Percentiles rank a stretch among this genome's conserved stretches.
Evolutionary conservation across 2,329 filamentous ascomycete genomes (phyloP).

Genomic region (Beauveria asiatica): DNA sequence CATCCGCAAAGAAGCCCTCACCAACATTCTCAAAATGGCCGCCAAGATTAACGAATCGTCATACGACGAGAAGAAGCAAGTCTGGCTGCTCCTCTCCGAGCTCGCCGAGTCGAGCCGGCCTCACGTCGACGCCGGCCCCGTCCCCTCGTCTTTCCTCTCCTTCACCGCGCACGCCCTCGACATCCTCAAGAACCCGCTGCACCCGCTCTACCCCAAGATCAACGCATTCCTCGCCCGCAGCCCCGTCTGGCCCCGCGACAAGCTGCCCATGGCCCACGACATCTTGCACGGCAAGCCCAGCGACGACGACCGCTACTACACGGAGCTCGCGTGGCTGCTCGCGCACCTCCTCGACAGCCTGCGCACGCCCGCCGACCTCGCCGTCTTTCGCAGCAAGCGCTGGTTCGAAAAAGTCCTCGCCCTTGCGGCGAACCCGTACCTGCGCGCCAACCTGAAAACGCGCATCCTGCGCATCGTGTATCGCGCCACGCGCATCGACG

Average conservation of each 20-base stretch:
- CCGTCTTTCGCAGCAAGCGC: conserved; percentile 50
- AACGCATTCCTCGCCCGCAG: conserved; percentile 74
- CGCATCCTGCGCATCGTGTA: conserved; percentile 56
- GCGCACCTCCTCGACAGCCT: conserved; percentile 61
- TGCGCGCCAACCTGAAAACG: conserved; percentile 49
- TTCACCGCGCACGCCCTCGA: conserved; percentile 64
- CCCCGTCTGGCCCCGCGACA: conserved; percentile 66
- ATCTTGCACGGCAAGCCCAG: conserved; percentile 58
- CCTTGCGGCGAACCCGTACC: conserved; percentile 58
- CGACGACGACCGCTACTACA: conserved; percentile 63
- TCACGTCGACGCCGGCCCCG: conserved; percentile 44
- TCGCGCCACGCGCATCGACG: conserved; percentile 57
- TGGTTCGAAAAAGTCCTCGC: conserved; percentile 70
- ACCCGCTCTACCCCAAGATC: conserved; percentile 77
- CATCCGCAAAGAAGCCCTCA: conserved; percentile 70
- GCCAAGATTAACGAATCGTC: conserved; percentile 56
- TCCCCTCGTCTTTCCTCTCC: conserved; percentile 67
- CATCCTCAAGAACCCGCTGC: conserved; percentile 67
- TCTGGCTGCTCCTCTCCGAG: conserved; percentile 74
- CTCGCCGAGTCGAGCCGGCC: conserved; percentile 63
- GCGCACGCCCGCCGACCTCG: conserved; percentile 50
- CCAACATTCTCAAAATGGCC: conserved; percentile 58
- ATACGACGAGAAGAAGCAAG: conserved; percentile 66
- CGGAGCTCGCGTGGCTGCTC: conserved; percentile 68
- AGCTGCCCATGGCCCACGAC: conserved; percentile 60